phyloP scores from a whole-genome alignment of 371 early-diverging fungal genomes.

The Apophysomyces elegans region DNA sequence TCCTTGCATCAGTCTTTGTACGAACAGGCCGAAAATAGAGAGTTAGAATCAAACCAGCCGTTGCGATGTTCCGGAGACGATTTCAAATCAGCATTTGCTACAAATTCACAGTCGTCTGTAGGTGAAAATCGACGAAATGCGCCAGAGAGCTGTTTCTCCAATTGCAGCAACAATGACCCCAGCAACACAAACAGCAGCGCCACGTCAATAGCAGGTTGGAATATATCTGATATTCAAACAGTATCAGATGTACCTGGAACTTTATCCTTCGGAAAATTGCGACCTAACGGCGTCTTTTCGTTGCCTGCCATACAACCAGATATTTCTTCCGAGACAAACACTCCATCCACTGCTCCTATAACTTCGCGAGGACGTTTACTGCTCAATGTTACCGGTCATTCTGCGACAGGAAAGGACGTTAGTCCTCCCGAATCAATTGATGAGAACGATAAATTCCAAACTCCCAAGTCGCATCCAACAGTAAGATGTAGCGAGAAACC shows the following conservation, averaged over 20 bases:
- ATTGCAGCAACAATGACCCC: neutral
- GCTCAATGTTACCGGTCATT: conserved; percentile 20
- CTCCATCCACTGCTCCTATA: neutral
- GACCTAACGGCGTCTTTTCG: neutral
- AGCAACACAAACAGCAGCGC: neutral
- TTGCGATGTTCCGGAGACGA: too few species aligned
- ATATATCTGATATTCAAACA: neutral
- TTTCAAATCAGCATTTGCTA: neutral
- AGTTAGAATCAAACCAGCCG: neutral
- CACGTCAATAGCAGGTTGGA: conserved; percentile 1
- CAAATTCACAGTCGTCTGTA: neutral
- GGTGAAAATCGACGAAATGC: neutral
- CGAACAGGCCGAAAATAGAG: neutral
- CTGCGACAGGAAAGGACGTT: conserved; percentile 20
- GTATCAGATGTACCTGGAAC: neutral
- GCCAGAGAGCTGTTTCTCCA: neutral
- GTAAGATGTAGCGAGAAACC: conserved; percentile 7
- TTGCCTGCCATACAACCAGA: neutral
- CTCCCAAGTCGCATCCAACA: neutral
- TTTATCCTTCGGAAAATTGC: neutral
- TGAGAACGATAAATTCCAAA: neutral
- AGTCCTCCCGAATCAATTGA: neutral
- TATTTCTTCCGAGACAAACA: neutral
- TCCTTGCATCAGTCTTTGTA: neutral
- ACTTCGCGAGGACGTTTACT: conserved; percentile 5